Percentiles rank a stretch among this genome's conserved stretches.
phyloP scores from a whole-genome alignment of 1,284 basidiomycete species.

The Amylostereum areolatum region DNA sequence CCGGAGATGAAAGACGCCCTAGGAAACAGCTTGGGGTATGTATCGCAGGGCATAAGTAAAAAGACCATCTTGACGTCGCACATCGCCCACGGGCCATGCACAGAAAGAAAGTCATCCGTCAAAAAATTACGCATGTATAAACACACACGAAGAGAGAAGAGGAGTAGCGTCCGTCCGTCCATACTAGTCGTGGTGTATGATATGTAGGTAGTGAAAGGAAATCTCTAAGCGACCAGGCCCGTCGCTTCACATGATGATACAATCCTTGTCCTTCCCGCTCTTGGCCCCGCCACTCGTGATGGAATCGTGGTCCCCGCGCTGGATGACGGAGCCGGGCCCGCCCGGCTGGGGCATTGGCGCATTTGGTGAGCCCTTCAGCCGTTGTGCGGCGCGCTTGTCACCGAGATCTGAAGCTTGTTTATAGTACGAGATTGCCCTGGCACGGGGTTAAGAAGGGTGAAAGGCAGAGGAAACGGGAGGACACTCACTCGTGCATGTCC shows the following conservation, averaged over 20 bases:
- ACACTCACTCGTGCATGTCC: constrained; percentile 60
- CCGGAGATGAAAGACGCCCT: too few species aligned
- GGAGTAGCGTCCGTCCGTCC: too few species aligned
- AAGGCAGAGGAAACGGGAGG: too few species aligned
- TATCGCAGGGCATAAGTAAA: too few species aligned
- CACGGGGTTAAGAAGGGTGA: constrained; percentile 6
- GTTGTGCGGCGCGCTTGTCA: constrained; percentile 88
- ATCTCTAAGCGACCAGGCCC: neutral
- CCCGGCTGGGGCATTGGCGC: constrained; percentile 52
- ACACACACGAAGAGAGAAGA: too few species aligned
- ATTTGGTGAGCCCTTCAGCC: constrained; percentile 64
- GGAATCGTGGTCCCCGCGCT: constrained; percentile 40
- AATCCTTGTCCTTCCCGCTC: constrained; percentile 62
- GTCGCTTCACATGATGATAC: constrained; percentile 69
- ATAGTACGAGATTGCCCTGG: constrained; percentile 78
- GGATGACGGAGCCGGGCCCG: constrained; percentile 52
- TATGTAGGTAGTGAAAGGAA: too few species aligned
- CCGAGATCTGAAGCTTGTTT: constrained; percentile 89
- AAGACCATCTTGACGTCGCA: too few species aligned
- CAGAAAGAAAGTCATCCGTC: too few species aligned
- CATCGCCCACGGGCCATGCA: too few species aligned
- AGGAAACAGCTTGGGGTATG: too few species aligned
- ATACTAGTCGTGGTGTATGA: too few species aligned
- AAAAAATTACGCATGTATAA: too few species aligned
- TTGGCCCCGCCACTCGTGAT: constrained; percentile 30